These are phyloP conservation scores for Neocatenulostroma microsporum DNA, from an alignment of 2,329 filamentous ascomycete genomes.

Conservation along the genomic window DNA sequence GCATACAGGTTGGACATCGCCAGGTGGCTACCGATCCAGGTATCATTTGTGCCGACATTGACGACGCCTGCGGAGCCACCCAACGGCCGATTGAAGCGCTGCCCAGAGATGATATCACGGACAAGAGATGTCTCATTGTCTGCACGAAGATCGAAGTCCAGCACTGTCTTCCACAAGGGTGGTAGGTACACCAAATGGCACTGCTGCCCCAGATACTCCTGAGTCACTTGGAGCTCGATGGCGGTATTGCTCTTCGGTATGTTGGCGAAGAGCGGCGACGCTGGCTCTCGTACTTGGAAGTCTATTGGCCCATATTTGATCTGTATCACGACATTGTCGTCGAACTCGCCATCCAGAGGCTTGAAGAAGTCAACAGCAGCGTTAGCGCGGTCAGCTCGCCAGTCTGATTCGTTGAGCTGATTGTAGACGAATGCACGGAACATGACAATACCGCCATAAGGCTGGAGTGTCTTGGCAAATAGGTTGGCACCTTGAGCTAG, in stretches of 20 bases:
- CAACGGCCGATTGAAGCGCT: slow-evolving; percentile 49
- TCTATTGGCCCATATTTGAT: slow-evolving; percentile 70
- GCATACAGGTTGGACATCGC: slow-evolving; percentile 66
- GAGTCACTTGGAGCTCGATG: slow-evolving; percentile 59
- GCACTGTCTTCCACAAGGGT: slow-evolving; percentile 60
- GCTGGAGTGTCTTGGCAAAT: slow-evolving; percentile 53
- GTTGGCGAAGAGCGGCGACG: slow-evolving; percentile 56
- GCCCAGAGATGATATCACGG: slow-evolving; percentile 53
- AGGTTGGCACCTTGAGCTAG: slow-evolving; percentile 61
- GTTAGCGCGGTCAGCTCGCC: slow-evolving; percentile 61
- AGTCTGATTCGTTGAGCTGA: slow-evolving; percentile 50
- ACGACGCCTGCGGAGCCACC: slow-evolving; percentile 60
- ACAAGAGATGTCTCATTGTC: slow-evolving; percentile 50
- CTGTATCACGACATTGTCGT: slow-evolving; percentile 63
- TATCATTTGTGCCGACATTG: slow-evolving; percentile 58
- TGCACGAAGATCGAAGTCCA: slow-evolving; percentile 60
- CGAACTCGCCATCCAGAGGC: slow-evolving; percentile 56
- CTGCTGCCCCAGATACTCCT: slow-evolving; percentile 66
- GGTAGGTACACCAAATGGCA: slow-evolving; percentile 60
- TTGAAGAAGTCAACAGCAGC: slow-evolving; percentile 62
- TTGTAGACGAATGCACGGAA: slow-evolving; percentile 68
- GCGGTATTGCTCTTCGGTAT: slow-evolving; percentile 43
- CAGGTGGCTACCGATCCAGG: slow-evolving; percentile 62
- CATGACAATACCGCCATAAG: slow-evolving; percentile 56
- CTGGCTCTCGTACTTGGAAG: slow-evolving; percentile 63